These are phyloP conservation scores for Musa troglodytarum DNA, from an alignment of 176 grass and related monocot genomes.

Conservation along the genomic window DNA sequence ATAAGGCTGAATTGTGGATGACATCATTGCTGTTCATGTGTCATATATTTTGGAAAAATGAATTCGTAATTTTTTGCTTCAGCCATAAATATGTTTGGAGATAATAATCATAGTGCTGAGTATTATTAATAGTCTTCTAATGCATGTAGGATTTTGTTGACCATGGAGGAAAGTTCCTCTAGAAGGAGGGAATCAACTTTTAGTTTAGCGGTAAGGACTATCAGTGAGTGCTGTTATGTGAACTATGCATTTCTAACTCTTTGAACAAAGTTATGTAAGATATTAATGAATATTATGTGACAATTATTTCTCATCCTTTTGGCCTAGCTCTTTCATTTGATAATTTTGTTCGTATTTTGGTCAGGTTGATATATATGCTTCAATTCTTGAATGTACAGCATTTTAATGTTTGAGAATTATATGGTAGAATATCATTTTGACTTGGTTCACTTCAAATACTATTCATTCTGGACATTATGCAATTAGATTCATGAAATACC, in stretches of 20 bases:
- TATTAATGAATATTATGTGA: neutral
- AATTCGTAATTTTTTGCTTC: neutral
- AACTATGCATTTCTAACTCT: neutral
- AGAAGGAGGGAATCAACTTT: neutral
- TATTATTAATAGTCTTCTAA: neutral
- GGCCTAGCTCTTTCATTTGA: neutral
- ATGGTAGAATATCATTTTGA: neutral
- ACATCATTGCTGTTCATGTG: neutral
- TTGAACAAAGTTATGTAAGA: neutral
- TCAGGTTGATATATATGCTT: neutral
- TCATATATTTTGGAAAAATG: neutral
- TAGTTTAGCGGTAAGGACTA: conserved; percentile 4
- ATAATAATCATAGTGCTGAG: neutral
- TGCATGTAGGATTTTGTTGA: conserved; percentile 2
- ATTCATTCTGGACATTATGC: neutral
- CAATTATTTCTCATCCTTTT: neutral
- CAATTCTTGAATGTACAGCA: neutral
- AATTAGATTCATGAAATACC: neutral
- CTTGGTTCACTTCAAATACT: neutral
- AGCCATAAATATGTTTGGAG: neutral
- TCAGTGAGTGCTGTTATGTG: neutral
- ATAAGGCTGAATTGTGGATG: neutral
- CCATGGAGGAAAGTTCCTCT: neutral
- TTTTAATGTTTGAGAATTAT: neutral
- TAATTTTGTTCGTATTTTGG: neutral